Evolutionary conservation across 495 filamentous ascomycete genomes (phyloP).

Genomic region (Penicillium cataractarum): DNA sequence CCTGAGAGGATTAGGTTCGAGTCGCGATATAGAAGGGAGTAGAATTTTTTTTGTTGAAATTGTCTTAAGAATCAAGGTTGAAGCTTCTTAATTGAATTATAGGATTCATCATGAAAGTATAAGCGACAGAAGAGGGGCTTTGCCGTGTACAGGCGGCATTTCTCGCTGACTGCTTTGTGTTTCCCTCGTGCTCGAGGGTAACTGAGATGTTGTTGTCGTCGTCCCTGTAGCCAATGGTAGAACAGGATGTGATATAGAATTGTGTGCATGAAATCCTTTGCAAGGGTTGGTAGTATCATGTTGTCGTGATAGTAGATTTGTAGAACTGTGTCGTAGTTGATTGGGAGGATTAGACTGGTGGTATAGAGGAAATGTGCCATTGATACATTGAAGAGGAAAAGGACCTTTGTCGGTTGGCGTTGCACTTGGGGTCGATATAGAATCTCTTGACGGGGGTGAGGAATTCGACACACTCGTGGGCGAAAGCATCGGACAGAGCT

Average conservation of each 20-base stretch:
- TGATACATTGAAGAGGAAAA: neutral
- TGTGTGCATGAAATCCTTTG: neutral
- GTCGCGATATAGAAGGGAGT: too few species aligned
- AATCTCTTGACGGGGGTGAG: neutral
- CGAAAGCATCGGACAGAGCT: neutral
- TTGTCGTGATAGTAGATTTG: neutral
- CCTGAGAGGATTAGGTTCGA: neutral
- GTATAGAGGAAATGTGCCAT: neutral
- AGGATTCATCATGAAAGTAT: neutral
- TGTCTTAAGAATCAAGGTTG: neutral
- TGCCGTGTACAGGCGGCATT: neutral
- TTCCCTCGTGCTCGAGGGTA: neutral
- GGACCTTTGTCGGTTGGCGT: neutral
- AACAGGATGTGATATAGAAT: neutral
- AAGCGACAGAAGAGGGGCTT: neutral
- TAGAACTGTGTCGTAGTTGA: neutral
- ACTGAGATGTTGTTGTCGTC: neutral
- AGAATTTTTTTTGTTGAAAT: too few species aligned
- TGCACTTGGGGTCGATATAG: neutral
- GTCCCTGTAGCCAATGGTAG: too few species aligned
- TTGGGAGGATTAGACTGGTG: neutral
- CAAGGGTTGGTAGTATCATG: neutral
- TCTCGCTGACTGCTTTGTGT: neutral
- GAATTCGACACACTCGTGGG: neutral
- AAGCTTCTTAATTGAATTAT: neutral